Base-by-base conservation (phyloP, 176 grass and related monocot species). In the Oryza meridionalis region DNA sequence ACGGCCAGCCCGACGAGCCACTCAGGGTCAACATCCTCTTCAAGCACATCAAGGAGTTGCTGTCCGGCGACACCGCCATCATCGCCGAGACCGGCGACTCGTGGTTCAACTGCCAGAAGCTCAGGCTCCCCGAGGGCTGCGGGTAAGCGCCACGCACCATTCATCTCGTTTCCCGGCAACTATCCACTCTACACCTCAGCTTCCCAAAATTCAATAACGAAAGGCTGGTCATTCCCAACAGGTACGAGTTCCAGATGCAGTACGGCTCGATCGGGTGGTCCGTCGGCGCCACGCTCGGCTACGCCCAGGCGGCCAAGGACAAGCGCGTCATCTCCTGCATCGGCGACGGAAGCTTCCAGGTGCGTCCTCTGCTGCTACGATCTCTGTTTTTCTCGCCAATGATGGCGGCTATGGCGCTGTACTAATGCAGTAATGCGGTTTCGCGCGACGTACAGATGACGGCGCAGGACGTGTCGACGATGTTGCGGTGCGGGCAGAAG, bases 81-180 rank as follows among this genome's bases (percentile, higher is more conserved):
- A 70, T 93, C 70, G 84, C 91, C 70, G 91, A 93, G 87, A 93
- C 91, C 26, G 91, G 91, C 14, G 91, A 93, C 72, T 90, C 91
- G 19, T 93, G 88, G 91, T 93, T 93, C 74, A 93, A 93, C 72
- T 93, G 91, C 86, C 88, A 93, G 46, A 93, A 93, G 81, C 91
- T 93, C 72, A 88, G 53, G 68, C 86, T 93, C 53, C 91, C 88
- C 10, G 81, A 90, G 66, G 88, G 88, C 55, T 93, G 91, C 31
- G 91, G 91, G 81, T 90, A 80, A 32, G 79, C 50, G 53, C 53
- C 53, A 13, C 63, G 21, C 22, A 35, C 29, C 29, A 31, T 31
- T 31, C 29, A 31, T 31, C 29, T 31, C 29, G 29, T 31, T 31
- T 31, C 29, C 29, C 29, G 29, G 29, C 29, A 31, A 31, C 29